Conservation (phyloP, 371 early-diverging fungal species). For the Saksenaea oblongispora region DNA sequence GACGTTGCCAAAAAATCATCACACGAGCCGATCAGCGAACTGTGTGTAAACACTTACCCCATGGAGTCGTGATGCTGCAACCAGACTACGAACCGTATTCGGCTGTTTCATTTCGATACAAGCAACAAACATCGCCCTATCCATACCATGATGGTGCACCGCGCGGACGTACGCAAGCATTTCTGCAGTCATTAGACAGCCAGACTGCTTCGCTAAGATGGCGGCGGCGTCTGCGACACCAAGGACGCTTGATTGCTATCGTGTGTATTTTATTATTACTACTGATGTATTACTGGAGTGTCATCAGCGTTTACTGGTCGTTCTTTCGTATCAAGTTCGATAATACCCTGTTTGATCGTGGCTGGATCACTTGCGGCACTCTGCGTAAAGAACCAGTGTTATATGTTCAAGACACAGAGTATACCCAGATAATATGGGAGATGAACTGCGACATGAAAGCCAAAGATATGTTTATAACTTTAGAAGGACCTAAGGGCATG, state of each 20-base stretch:
- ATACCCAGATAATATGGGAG: slow-evolving; percentile 63
- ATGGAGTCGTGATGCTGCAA: slow-evolving; percentile 3
- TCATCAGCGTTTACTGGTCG: slow-evolving; percentile 33
- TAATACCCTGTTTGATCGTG: slow-evolving; percentile 54
- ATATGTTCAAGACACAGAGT: slow-evolving; percentile 52
- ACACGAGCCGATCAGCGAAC: no score
- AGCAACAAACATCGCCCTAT: slow-evolving; percentile 46
- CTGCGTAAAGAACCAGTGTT: slow-evolving; percentile 60
- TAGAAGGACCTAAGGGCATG: slow-evolving; percentile 13
- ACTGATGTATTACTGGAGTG: slow-evolving; percentile 35
- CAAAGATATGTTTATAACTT: slow-evolving; percentile 46
- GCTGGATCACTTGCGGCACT: slow-evolving; percentile 48
- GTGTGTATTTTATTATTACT: slow-evolving; percentile 24
- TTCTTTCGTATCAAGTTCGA: slow-evolving; percentile 53
- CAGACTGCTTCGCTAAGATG: slow-evolving; percentile 1
- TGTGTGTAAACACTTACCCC: background rate
- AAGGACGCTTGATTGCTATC: slow-evolving; percentile 27
- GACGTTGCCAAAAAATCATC: no score
- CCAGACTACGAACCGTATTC: slow-evolving; percentile 43
- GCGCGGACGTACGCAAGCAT: background rate
- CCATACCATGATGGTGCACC: slow-evolving; percentile 19
- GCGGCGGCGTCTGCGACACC: slow-evolving; percentile 41
- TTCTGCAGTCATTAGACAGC: background rate
- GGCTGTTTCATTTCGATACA: slow-evolving; percentile 48
- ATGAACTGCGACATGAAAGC: slow-evolving; percentile 51